Conservation (phyloP, 2,329 filamentous ascomycete species). For the Leptographium procerum region DNA sequence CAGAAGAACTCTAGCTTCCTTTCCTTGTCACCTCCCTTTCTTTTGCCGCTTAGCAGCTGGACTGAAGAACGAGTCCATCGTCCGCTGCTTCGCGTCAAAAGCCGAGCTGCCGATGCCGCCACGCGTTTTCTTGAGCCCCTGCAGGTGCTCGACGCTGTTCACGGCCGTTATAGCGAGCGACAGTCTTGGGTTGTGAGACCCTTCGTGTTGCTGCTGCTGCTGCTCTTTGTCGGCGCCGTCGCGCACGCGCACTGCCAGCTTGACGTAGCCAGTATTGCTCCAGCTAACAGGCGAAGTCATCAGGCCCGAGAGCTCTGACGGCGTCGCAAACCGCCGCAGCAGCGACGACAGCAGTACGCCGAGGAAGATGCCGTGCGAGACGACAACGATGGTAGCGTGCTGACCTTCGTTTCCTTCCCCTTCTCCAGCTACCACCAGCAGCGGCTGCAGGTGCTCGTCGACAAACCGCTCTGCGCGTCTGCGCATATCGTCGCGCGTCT, state of each 20-base stretch:
- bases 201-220: not conserved
- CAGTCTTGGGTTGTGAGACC: no score
- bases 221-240: no score
- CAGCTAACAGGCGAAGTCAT: constrained; percentile 25
- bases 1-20: not conserved
- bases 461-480: constrained; percentile 56
- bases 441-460: constrained; percentile 46
- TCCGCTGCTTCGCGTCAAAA: constrained; percentile 66
- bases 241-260: constrained; percentile 13
- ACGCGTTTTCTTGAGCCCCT: constrained; percentile 63
- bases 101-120: constrained; percentile 72
- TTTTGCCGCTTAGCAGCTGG: constrained; percentile 37
- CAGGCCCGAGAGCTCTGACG: no score
- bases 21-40: constrained; percentile 6
- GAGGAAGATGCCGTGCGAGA: constrained; percentile 77
- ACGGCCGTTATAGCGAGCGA: constrained; percentile 26
- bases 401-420: not conserved
- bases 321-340: constrained; percentile 36
- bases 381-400: constrained; percentile 46
- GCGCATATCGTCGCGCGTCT: constrained; percentile 58
- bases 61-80: constrained; percentile 63
- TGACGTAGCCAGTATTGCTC: constrained; percentile 42
- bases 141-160: constrained; percentile 62
- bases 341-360: constrained; percentile 55
- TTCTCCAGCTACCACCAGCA: constrained; percentile 27